A percentile compares a stretch with the other conserved stretches of the same genome.
Conservation (phyloP, 306 rosid species). For the Inga oerstediana region DNA sequence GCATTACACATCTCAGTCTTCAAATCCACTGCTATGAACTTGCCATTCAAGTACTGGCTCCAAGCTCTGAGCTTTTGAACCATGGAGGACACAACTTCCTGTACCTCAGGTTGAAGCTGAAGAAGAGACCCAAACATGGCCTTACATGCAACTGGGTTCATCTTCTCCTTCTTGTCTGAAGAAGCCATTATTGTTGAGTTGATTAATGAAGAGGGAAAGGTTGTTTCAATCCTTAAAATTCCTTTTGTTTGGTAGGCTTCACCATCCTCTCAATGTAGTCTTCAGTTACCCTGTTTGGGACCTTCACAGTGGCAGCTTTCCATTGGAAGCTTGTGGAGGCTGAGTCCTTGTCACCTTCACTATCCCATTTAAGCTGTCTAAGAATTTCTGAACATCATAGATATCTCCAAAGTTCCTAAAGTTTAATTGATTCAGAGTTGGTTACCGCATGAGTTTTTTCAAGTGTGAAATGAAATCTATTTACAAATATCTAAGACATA, state of each 20-base stretch:
- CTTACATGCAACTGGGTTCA: slow-evolving; percentile 38
- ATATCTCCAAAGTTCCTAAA: slow-evolving; percentile 44
- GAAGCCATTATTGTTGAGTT: slow-evolving; percentile 15
- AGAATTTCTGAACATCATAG: slow-evolving; percentile 38
- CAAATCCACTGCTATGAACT: slow-evolving; percentile 44
- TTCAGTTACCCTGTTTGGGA: slow-evolving; percentile 41
- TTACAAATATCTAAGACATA: neutral
- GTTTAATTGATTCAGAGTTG: neutral
- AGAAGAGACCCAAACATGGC: slow-evolving; percentile 49
- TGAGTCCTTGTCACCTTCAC: slow-evolving; percentile 40
- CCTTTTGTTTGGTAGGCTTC: slow-evolving; percentile 39
- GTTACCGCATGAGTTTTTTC: neutral
- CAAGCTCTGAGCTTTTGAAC: slow-evolving; percentile 30
- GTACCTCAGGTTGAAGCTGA: slow-evolving; percentile 30
- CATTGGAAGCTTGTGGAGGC: slow-evolving; percentile 20
- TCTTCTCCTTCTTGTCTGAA: slow-evolving; percentile 7
- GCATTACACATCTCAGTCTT: slow-evolving; percentile 29
- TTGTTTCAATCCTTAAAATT: slow-evolving; percentile 45
- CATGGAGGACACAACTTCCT: slow-evolving; percentile 31
- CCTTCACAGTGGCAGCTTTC: slow-evolving; percentile 30
- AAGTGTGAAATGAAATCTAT: neutral
- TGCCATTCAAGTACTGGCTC: slow-evolving; percentile 29
- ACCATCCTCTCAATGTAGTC: slow-evolving; percentile 34
- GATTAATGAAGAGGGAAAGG: slow-evolving; percentile 34
- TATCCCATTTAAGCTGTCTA: slow-evolving; percentile 30